Conservation (phyloP, 345 rosid genomes). For the Excoecaria agallocha region DNA sequence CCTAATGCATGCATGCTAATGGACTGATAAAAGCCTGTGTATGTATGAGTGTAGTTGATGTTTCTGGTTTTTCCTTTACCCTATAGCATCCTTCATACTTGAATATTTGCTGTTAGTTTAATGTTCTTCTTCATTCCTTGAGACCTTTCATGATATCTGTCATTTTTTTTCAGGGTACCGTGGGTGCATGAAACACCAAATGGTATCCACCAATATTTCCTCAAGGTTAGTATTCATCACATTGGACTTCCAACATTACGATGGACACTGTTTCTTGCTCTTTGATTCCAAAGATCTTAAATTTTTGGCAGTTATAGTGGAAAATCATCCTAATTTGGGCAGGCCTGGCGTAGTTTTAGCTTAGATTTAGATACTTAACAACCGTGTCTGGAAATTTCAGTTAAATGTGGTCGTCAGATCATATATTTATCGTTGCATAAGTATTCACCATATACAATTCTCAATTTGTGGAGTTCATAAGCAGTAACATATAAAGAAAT, state of each 20-base stretch:
- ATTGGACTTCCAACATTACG: neutral
- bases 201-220: conserved; percentile 88
- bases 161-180: conserved; percentile 46
- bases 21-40: neutral
- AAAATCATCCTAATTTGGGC: neutral
- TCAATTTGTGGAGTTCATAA: neutral
- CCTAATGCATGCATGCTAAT: neutral
- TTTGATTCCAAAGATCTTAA: neutral
- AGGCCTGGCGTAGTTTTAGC: neutral
- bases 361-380: neutral
- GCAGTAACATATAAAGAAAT: neutral
- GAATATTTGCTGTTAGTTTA: neutral
- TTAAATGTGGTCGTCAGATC: neutral
- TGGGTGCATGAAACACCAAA: conserved; percentile 64
- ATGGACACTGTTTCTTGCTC: neutral
- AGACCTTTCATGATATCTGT: neutral
- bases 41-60: too few relatives aligned
- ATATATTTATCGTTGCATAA: neutral
- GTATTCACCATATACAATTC: neutral
- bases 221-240: conserved; percentile 52
- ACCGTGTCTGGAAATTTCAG: neutral
- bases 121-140: neutral
- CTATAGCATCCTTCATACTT: neutral
- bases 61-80: neutral
- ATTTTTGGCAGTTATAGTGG: neutral